A percentile compares a stretch with the other conserved stretches of the same genome.
phyloP scores from a whole-genome alignment of 192 early-diverging fungal genomes.

The Endogone sp. region DNA sequence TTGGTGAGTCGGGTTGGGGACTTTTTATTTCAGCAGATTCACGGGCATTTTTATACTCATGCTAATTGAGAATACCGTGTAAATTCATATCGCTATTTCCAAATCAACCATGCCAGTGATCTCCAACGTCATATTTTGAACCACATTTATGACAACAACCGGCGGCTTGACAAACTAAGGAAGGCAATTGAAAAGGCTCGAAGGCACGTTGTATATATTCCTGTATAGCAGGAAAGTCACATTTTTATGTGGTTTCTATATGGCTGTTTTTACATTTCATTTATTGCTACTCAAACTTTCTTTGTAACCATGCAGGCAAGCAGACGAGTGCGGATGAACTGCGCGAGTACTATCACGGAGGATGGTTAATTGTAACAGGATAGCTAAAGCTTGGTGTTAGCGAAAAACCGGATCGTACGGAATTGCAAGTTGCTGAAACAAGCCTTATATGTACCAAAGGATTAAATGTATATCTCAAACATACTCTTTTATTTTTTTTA shows the following conservation, averaged over 20 bases:
- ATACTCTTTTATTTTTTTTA: no score
- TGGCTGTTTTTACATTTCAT: neutral
- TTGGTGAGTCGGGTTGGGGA: neutral
- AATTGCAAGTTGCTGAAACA: no score
- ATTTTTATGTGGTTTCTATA: neutral
- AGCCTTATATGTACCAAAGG: no score
- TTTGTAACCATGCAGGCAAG: neutral
- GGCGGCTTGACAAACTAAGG: neutral
- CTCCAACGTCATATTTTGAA: neutral
- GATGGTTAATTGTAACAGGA: neutral
- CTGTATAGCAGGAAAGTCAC: no score
- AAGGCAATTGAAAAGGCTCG: neutral
- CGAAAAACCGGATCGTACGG: no score
- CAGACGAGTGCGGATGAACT: neutral
- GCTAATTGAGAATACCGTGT: no score
- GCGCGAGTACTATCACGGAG: neutral
- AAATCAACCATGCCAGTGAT: neutral
- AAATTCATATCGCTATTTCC: neutral
- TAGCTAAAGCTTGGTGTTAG: neutral
- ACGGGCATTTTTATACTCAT: neutral
- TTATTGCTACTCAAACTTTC: neutral
- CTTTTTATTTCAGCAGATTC: neutral
- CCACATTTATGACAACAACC: neutral
- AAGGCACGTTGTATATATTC: no score
- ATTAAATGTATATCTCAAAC: no score